Base-by-base conservation (phyloP, 345 rosid genomes). In the Salix exigua region DNA sequence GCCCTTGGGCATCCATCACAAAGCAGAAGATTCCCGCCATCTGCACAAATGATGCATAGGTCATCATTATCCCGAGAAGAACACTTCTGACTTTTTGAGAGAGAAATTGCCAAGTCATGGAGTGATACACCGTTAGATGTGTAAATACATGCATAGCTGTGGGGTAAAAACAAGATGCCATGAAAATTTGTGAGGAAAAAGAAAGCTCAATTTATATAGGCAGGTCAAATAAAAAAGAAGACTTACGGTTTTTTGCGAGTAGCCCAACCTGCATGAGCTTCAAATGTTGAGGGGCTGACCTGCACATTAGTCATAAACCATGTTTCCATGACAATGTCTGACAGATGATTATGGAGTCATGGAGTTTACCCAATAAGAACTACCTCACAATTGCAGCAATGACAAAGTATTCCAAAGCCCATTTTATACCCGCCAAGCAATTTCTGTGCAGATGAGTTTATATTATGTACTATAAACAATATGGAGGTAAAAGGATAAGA, bases 1-100 rank as follows among this genome's bases (percentile, higher is more conserved):
- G 99, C 97, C 92, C 99, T 89, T 68, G 99, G 97, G 88, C 97
- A 96, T 82, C 97, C 97, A 91, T 92, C 97, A 81, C 98, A 96
- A 72, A 87, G 89, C 87, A 96, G 50, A 76, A 96, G 98, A 87
- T 88, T 87, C 76, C 98, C 98, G 82, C 97, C 98, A 92, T 96
- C 97, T 33, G 94, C 92, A 87, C 98, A 96, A 83, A 91, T 87
- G 73, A 88, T 88, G 90, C 99, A 93, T 60, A 89, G 83, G 82
- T 91, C 86, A 81, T 91, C 93, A 82, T 90, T 91, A 75, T 92
- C 98, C 87, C 87, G 88, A 77, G 95, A 89, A 82, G 97, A 94
- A 81, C 77, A 94, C 79, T 79, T 84, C 70, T 88, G 90, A 77
- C 91, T 95, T 86, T 86, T 92, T 21, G 98, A 89, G 77, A 96